Evolutionary conservation across 768 basidiomycete genomes (phyloP), one percentile per base, ranked within the genome.

Genomic region (Trametes cingulata): DNA sequence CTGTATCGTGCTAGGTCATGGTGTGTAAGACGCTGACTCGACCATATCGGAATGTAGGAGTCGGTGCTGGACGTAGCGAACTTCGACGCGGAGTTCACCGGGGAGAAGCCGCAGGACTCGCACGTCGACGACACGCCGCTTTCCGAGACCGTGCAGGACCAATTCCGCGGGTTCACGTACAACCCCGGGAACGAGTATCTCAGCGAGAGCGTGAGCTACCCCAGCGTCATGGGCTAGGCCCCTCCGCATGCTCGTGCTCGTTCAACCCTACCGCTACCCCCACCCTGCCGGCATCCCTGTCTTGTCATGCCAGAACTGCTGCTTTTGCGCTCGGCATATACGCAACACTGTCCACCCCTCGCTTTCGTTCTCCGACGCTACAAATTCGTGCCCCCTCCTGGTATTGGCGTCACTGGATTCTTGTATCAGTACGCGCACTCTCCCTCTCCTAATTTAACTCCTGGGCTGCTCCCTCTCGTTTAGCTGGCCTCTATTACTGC

Each of bases 41-140:
- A n/a, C 39, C 39, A 15, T n/a, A n/a, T 20, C n/a, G 10, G 42
- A 15, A 9, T 57, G 49, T 42, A 88, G 87, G 94, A 95, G 78
- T 90, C 89, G 55, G 95, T 95, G 1, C 84, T 97, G 45, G 95
- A 97, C 72, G 94, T 95, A 20, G 93, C 89, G 58, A 94, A 98
- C 80, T 98, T 99, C 76, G 97, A 98, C 74, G 84, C 93, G 24
- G 96, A 98, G 74, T 99, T 99, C 72, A 98, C 95, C 27, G 91
- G 88, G 61, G 96, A 99, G 73, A 88, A 92, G 57, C 90, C 95
- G 2, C 86, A 93, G 67, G 96, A 99, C 74, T 95, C 93, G 1
- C 95, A 98, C 55, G 96, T 99, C 39, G 92, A 91, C 64, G 93
- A 95, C 69, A 95, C 93, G 3, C 87, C 85, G 25, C 77, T 99